A percentile compares a stretch with the other conserved stretches of the same genome.
These are phyloP conservation scores for Neofusicoccum parvum DNA, from an alignment of 2,329 filamentous ascomycete species.

Conservation along the genomic window DNA sequence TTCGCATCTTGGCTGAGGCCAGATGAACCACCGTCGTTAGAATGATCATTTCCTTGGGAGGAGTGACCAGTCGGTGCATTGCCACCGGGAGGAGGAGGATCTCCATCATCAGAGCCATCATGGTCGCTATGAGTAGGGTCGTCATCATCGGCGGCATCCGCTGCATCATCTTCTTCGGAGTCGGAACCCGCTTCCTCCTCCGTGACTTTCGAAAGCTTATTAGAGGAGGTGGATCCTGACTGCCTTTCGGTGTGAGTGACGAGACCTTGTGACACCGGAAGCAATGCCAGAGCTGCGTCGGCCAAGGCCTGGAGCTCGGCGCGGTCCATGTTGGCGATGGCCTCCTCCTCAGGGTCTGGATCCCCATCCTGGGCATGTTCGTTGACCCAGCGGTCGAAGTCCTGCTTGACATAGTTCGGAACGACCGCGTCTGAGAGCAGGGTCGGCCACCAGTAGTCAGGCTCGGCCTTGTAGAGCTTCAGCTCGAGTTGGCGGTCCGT, in stretches of 20 bases:
- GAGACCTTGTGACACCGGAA: not conserved
- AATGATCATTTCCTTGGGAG: no score
- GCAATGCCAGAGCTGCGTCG: not conserved
- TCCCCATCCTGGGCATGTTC: constrained; percentile 1
- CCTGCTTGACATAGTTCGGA: not conserved
- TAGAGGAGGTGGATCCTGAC: no score
- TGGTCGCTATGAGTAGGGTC: not conserved
- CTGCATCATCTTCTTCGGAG: not conserved
- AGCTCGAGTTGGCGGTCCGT: constrained; percentile 10
- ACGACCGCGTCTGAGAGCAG: not conserved
- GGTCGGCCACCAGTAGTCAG: constrained; percentile 10
- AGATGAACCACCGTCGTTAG: not conserved
- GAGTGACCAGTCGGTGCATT: not conserved
- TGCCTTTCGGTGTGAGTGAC: not conserved
- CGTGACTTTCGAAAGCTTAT: not conserved
- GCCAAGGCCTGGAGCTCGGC: not conserved
- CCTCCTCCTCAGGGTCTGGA: not conserved
- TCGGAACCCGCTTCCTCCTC: not conserved
- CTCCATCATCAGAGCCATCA: not conserved
- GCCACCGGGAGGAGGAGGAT: not conserved
- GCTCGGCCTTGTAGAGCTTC: not conserved
- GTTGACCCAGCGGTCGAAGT: constrained; percentile 12
- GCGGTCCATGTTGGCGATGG: not conserved
- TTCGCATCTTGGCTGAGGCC: not conserved
- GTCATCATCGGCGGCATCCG: not conserved